Conservation (phyloP, 106 monocot species). For the Chionographis japonica region DNA sequence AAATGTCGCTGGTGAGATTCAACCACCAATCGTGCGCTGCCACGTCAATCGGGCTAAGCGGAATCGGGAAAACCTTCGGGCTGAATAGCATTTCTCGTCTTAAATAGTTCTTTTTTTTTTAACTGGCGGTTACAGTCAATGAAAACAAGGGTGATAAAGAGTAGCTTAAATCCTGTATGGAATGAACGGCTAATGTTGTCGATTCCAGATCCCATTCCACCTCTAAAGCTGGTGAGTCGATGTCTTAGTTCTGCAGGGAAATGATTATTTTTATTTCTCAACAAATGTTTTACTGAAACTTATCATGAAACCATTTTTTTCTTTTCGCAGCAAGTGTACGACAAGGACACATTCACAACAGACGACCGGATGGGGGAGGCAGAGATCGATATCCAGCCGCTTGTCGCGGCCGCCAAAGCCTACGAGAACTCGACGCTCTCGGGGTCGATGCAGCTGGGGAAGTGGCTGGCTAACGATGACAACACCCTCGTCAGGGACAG, state of each 20-base stretch:
- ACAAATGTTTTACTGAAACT: neutral
- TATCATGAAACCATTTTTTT: neutral
- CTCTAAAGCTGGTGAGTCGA: conserved; percentile 68
- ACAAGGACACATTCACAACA: conserved; percentile 80
- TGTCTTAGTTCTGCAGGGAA: neutral
- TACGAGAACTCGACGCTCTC: conserved; percentile 46
- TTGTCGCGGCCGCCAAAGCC: conserved; percentile 72
- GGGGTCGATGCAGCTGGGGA: conserved; percentile 65
- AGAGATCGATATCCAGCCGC: conserved; percentile 84
- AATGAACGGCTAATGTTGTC: conserved; percentile 83
- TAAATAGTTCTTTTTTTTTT: neutral
- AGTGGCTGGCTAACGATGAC: conserved; percentile 60
- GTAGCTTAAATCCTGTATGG: conserved; percentile 89
- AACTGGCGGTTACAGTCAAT: conserved; percentile 49
- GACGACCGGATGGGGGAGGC: conserved; percentile 95
- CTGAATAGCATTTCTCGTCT: too few species aligned
- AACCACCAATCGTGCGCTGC: too few species aligned
- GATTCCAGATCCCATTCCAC: conserved; percentile 80
- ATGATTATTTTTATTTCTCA: neutral
- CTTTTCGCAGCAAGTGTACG: conserved; percentile 71
- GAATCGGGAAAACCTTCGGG: too few species aligned
- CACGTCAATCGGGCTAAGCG: too few species aligned
- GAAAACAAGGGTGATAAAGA: conserved; percentile 92
- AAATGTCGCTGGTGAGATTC: too few species aligned
- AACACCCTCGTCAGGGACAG: conserved; percentile 68